Base-by-base conservation (phyloP, 495 filamentous ascomycete species). In the Penicillium pulvis region DNA sequence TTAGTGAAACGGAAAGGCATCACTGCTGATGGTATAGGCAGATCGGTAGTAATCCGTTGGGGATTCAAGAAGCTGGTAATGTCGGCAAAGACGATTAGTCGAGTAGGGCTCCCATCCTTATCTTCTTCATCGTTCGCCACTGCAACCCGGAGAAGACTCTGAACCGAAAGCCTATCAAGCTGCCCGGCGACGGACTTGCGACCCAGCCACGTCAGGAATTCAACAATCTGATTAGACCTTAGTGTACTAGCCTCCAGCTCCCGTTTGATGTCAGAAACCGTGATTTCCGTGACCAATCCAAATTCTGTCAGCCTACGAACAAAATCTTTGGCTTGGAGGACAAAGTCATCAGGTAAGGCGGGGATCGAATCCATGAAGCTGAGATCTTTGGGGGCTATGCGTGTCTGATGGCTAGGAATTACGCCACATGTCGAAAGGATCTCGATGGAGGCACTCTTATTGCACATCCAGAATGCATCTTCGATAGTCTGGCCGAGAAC, bases 381-480 rank as follows among this genome's bases (percentile, higher is more conserved):
- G 24, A 96, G 74, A 62, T 95, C 90, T 54, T 92, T 87, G 7
- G 87, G 88, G 9, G 88, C 88, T 55, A 92, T 78, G 16, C 95
- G 88, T 51, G 96, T 91, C 47, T 88, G 77, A 19, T 86, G 83
- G 23, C 87, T 92, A 35, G 86, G 82, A 41, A 95, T 79, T 2
- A 99, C 86, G 47, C 95, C 95, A 53, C 86, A 83, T 6, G 90
- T 94, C 12, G 91, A 96, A 55, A 94, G 83, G 4, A 98, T 81
- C 62, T 97, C 93, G 58, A 98, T 92, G 1, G 84, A 87, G 1
- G 86, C 81, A 36, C 86, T 85, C 61, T 86, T 90, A 67, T 89
- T 91, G 51, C 90, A 91, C 57, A 84, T 93, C 94, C 94, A 99
- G 67, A 98, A 99, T 1, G 90, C 90, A 70, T 95, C 89, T 70